A percentile compares a stretch with the other conserved stretches of the same genome.
Evolutionary conservation across 139 green algal genomes (phyloP).

Genomic region (Spirogloea muscicola): DNA sequence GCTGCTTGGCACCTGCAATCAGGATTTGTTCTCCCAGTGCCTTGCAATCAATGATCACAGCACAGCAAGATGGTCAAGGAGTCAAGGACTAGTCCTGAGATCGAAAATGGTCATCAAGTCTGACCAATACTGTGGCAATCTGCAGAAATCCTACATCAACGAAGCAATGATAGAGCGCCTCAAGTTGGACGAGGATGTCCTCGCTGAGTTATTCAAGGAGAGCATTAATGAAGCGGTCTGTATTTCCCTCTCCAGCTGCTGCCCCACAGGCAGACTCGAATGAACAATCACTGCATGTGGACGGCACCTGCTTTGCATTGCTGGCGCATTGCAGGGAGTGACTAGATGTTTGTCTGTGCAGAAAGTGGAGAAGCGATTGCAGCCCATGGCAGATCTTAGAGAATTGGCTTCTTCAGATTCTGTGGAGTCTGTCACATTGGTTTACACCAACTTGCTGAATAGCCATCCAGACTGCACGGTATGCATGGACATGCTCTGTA

Average conservation of each 20-base stretch:
- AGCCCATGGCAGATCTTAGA: constrained; percentile 53
- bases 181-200: constrained; percentile 36
- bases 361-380: constrained; percentile 46
- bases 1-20: background rate
- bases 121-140: background rate
- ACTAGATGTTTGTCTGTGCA: constrained; percentile 31
- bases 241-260: background rate
- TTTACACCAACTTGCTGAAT: constrained; percentile 62
- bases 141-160: constrained; percentile 33
- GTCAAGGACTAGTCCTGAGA: no score
- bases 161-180: constrained; percentile 43
- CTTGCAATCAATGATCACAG: background rate
- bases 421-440: constrained; percentile 63
- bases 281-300: background rate
- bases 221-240: constrained; percentile 47
- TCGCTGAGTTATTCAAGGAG: constrained; percentile 60
- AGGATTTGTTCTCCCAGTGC: background rate
- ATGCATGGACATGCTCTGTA: constrained; percentile 15
- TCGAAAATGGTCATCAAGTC: no score
- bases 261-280: background rate
- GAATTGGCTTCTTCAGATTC: constrained; percentile 58
- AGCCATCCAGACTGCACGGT: constrained; percentile 41
- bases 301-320: background rate
- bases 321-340: background rate
- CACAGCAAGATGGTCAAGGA: no score